These are phyloP conservation scores for Porodaedalea pini DNA, from an alignment of 1,284 basidiomycete species.

Conservation along the genomic window DNA sequence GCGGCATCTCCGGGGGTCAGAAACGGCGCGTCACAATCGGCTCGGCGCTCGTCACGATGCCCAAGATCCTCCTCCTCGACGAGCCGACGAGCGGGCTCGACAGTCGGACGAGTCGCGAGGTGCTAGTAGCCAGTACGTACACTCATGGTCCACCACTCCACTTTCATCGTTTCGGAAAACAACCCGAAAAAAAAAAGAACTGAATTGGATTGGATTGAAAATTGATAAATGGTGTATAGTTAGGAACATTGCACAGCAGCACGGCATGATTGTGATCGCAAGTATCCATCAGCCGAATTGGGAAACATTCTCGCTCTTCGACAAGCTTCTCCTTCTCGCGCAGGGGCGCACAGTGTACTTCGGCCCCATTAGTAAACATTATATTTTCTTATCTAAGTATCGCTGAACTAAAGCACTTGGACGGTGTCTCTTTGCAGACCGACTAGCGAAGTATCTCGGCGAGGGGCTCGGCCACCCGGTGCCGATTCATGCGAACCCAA, in stretches of 20 bases:
- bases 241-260: conserved; percentile 26
- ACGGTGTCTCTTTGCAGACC: conserved; percentile 14
- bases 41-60: conserved; percentile 59
- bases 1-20: conserved; percentile 66
- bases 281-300: conserved; percentile 64
- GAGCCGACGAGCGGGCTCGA: conserved; percentile 64
- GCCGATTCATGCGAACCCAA: conserved; percentile 43
- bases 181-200: background rate
- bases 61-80: conserved; percentile 59
- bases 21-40: conserved; percentile 64
- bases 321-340: conserved; percentile 52
- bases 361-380: conserved; percentile 35
- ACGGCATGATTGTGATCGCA: conserved; percentile 55
- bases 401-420: background rate
- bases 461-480: conserved; percentile 33
- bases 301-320: conserved; percentile 56
- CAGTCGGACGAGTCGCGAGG: conserved; percentile 54
- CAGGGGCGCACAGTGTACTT: conserved; percentile 48
- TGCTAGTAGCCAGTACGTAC: conserved; percentile 47
- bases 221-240: conserved; percentile 20
- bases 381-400: background rate
- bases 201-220: no score
- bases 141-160: conserved; percentile 29
- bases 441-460: conserved; percentile 43
- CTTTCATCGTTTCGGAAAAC: background rate